Evolutionary conservation across 2,329 filamentous ascomycete genomes (phyloP).

Genomic region (Ceratocystis alfenasii): DNA sequence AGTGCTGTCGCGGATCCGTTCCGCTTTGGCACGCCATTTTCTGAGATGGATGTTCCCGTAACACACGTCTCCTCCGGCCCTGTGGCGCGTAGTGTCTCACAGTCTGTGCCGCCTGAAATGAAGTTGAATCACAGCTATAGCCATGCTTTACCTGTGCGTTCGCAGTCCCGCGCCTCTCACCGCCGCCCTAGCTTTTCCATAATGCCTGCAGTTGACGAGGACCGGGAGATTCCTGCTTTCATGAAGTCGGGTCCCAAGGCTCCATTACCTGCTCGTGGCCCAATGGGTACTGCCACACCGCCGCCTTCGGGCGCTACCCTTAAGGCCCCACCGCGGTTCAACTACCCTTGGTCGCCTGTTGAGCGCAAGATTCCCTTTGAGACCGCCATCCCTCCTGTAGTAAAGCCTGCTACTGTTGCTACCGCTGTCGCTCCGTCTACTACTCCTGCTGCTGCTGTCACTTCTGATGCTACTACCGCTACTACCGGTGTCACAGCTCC

Average conservation of each 20-base stretch:
- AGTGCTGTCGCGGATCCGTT: conserved; percentile 42
- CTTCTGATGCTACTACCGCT: background rate
- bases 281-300: conserved; percentile 25
- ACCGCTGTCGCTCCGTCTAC: background rate
- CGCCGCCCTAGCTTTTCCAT: conserved; percentile 57
- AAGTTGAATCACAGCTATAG: conserved; percentile 41
- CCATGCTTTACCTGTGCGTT: conserved; percentile 33
- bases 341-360: conserved; percentile 46
- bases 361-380: conserved; percentile 36
- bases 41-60: conserved; percentile 78
- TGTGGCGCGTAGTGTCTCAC: conserved; percentile 64
- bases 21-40: conserved; percentile 74
- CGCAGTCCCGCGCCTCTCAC: conserved; percentile 43
- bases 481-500: background rate
- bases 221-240: conserved; percentile 35
- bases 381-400: conserved; percentile 33
- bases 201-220: conserved; percentile 59
- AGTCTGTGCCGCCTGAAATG: conserved; percentile 93
- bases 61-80: conserved; percentile 61
- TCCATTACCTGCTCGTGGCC: conserved; percentile 29
- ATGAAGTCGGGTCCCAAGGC: conserved; percentile 6
- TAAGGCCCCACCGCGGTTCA: conserved; percentile 39
- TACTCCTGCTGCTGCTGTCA: background rate
- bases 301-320: conserved; percentile 26
- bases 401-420: conserved; percentile 23